Base-by-base conservation (phyloP, 2,329 filamentous ascomycete species). In the Herpotrichia juniperi region DNA sequence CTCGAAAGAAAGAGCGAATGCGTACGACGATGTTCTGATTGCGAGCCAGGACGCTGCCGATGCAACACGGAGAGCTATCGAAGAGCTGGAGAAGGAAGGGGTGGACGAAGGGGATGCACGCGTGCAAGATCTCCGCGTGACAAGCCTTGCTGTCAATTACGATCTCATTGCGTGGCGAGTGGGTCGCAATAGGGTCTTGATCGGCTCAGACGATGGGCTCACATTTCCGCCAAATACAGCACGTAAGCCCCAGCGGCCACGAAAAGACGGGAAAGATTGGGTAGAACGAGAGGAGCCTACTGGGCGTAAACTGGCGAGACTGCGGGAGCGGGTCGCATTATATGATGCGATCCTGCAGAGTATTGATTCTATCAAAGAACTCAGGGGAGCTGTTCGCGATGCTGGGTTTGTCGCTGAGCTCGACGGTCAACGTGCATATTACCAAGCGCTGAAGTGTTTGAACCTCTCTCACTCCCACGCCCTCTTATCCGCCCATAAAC, bases 131-230 rank as follows among this genome's bases (percentile, higher is more conserved):
- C 79, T 99, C 40, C 93, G 96, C 61, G 89, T 99, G 52, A 96
- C 93, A 3, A 88, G 90, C 55, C 96, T 96, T 0, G 92, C 93
- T 1, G 91, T 97, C 50, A 96, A 94, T 74, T 97, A 96, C 72
- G 90, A 91, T 60, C 86, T 97, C 74, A 89, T 99, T 50, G 93
- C 91, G 68, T 97, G 93, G 93, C 85, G 94, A 71, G 90, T 97
- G 58, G 93, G 93, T 22, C 87, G 94, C 42, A 97, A 99, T 74
- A 83, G 94, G 48, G 88, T 96, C 0, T 78, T 99, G 56, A 90
- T 91, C 46, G 93, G 93, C n/a, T 78, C 84, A 6, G 82, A 89
- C 48, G 93, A 97, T 63, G 93, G 93, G 2, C 82, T 90, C 14
- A 73, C 82, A 1, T 80, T 86, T 53, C 58, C 76, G 12, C 74